These are phyloP conservation scores for Rhodomyrtus tomentosa DNA, from an alignment of 345 rosid genomes.

Conservation along the genomic window DNA sequence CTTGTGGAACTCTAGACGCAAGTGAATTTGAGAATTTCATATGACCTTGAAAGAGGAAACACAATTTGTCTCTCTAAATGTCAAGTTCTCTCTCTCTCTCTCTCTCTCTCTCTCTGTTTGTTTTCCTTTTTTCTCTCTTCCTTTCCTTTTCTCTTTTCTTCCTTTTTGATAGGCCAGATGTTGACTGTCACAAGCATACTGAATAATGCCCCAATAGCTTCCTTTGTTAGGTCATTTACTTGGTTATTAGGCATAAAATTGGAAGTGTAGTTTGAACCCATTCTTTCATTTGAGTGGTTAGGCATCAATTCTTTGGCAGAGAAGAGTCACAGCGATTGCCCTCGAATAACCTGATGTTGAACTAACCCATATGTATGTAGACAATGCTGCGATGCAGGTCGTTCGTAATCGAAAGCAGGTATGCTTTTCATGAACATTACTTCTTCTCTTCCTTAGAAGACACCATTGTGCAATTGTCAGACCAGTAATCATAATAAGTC, in stretches of 20 bases:
- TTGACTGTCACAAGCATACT: not conserved
- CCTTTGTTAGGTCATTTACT: not conserved
- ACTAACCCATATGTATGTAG: slow-evolving; percentile 95
- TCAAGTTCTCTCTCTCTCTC: not conserved
- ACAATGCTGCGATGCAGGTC: slow-evolving; percentile 97
- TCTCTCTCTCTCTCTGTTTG: rapidly evolving
- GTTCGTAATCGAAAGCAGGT: slow-evolving; percentile 95
- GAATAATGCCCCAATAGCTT: not conserved
- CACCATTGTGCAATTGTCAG: not conserved
- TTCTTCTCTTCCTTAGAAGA: not conserved
- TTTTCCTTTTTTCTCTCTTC: not conserved
- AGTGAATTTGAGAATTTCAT: not conserved
- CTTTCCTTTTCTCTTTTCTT: too few species aligned
- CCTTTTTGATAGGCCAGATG: not conserved
- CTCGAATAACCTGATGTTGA: slow-evolving; percentile 87
- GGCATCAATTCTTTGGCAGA: slow-evolving; percentile 96
- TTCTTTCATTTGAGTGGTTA: slow-evolving; percentile 8
- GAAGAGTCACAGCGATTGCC: slow-evolving; percentile 59
- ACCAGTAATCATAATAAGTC: not conserved
- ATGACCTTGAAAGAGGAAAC: not conserved
- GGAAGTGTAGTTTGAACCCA: not conserved
- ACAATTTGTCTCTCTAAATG: not conserved
- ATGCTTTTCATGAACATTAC: not conserved
- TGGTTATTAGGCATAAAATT: not conserved
- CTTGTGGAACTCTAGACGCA: not conserved